Base-by-base conservation (phyloP, 352 stramenopile species). In the Pythium vanterpoolii region DNA sequence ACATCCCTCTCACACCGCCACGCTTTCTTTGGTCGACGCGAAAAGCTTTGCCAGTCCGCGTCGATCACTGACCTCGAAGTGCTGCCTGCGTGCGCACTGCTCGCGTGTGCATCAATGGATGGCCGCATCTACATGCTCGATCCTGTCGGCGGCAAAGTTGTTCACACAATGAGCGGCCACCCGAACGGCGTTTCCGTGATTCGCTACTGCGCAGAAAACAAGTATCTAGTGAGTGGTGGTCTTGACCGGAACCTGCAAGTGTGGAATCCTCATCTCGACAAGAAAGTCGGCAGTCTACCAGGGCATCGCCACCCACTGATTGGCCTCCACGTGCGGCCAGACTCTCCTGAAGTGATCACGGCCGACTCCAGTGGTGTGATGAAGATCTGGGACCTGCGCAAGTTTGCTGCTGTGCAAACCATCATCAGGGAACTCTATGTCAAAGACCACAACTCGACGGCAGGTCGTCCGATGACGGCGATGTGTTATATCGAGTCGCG, bases 91-190 rank as follows among this genome's bases (percentile, higher is more conserved):
- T 80, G 69, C 27, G 36, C 52, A 1, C 63, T 76, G 23, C 44
- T 87, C 9, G 77, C 77, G 0, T 62, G 55, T 16, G 76, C 60
- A 2, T 78, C 67, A 36, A 60, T 85, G 31, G 71, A 85, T n/a
- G 69, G 72, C 10, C 83, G 77, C 23, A 85, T 87, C 33, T 79
- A 85, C 58, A 79, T 87, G 53, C 33, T 83, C n/a, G 77, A 87
- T 27, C 53, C 84, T 19, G 50, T 66, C 26, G 27, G 66, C 1
- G 53, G 57, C 11, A 62, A 48, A 9, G 58, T 75, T 0, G 58
- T 48, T 0, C 75, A 81, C 36, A 70, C 67, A 0, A 52, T 89
- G 9, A 40, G 28, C 7, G 79, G 79, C 1, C 76, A 81, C 39
- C 64, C 57, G 7, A 74, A 78, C 31, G 75, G 67, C 4, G 69